Evolutionary conservation across 805 yeast species (phyloP), one percentile per base, ranked within the genome.

Genomic region (Torulaspora delbrueckii): DNA sequence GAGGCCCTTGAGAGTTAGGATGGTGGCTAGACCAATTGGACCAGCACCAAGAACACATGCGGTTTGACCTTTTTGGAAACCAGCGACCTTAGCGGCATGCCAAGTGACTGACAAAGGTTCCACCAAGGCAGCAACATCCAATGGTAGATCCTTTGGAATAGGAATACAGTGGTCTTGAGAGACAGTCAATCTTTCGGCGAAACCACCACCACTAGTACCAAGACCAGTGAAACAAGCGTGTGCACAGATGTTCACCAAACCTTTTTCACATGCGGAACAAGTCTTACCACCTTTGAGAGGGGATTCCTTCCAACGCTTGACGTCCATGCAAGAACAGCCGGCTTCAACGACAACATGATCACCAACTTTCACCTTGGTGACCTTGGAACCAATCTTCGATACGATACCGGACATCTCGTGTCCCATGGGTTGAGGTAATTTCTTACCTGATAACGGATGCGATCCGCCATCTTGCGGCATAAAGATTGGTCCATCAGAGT

Each of bases 261-360:
- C 84, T 14, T 59, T 62, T 31, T 55, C 44, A 57, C 84, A 79
- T 32, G 76, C 75, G 5, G 57, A 61, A 59, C 84, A 80, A 36
- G 58, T 56, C 6, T 48, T 41, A 18, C 55, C 50, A 8, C 52
- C 50, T 18, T 38, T 33, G 12, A 39, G 25, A 3, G 46, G 42
- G 6, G 46, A 45, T 23, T 60, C 50, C 12, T 67, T 60, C 61
- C 68, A 74, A 33, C 76, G 62, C 34, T 57, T 51, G 25, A 66
- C 60, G 56, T 78, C 82, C 14, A 56, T 59, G 62, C 85, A 82
- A 42, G 76, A 76, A 27, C 78, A 76, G 3, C 81, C 71, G 2
- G 84, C 81, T 52, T 81, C 86, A 19, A 80, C 75, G 16, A 77
- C 82, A 23, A 82, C 86, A 33, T 74, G 73, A 56, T 79, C 82